Evolutionary conservation across 2,329 filamentous ascomycete species (phyloP), one percentile per base, ranked within the genome.

Genomic region (Rhytidhysteron rufulum): DNA sequence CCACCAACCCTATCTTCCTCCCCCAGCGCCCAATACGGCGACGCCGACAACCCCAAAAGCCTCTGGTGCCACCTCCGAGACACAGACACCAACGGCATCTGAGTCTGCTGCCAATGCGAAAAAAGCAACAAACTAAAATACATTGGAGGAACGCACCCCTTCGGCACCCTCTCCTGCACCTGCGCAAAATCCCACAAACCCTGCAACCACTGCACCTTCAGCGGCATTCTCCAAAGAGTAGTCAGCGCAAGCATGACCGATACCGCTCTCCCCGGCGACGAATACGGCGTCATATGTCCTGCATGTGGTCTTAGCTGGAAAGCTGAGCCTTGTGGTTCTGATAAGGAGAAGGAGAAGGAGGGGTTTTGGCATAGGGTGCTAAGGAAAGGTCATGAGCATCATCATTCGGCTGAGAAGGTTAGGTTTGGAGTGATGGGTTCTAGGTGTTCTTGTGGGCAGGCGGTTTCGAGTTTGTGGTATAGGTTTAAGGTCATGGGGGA

Each of bases 161-260:
- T 34, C 15, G 9, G 18, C 15, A 17, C 18, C 9, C 18, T 34
- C 15, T 7, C 18, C 9, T 34, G 32, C 18, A 7, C 9, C n/a
- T 9, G 9, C 10, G 9, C 8, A 9, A 20, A 21, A 10, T 7
- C 7, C 8, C 32, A 20, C 11, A 21, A 8, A 7, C 8, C 32
- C 10, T 34, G 32, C 32, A 18, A 17, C 8, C 15, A 34, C 8
- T 34, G 32, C 18, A 34, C 32, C 32, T 34, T 34, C 32, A 19
- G 15, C 5, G 21, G 15, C 15, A 8, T 9, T 8, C 32, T 34
- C 8, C 15, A 34, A 19, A 15, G 15, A 32, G 8, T 20, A 9
- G 18, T n/a, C 5, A 34, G n/a, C 10, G 15, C 18, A 8, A n/a
- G 32, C 32, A 34, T 19, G 13, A 27, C 13, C 24, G 8, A 8